These are phyloP conservation scores for Camellia japonica DNA, from an alignment of 148 eudicot genomes.

Conservation along the genomic window DNA sequence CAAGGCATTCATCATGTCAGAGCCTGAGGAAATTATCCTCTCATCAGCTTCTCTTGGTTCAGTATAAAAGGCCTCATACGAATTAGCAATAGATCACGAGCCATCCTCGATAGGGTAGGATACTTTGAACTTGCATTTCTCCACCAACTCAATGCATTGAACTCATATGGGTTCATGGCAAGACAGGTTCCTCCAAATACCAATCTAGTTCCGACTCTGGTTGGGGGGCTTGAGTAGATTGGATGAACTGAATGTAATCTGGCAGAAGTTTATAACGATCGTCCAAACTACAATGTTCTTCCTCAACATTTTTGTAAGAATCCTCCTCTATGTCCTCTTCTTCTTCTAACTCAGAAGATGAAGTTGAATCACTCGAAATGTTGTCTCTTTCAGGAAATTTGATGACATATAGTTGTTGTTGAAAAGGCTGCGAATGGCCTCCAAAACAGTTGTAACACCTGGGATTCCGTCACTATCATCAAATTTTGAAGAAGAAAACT, in stretches of 20 bases:
- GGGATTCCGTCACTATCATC: neutral
- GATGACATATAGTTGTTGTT: neutral
- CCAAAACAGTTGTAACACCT: neutral
- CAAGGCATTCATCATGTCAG: neutral
- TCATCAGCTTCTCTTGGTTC: neutral
- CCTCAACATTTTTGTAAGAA: neutral
- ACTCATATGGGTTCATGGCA: neutral
- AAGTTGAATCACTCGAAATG: neutral
- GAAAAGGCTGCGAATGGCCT: neutral
- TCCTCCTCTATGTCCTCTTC: neutral
- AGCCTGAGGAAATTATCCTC: neutral
- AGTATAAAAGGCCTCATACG: neutral
- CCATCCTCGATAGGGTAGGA: slow-evolving; percentile 5
- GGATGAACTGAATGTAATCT: neutral
- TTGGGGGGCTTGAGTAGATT: neutral
- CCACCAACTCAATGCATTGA: no score
- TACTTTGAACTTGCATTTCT: no score
- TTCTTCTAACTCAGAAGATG: neutral
- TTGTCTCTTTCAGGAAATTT: neutral
- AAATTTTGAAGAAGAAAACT: neutral
- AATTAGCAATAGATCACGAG: slow-evolving; percentile 10
- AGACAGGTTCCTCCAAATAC: slow-evolving; percentile 16
- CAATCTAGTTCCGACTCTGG: slow-evolving; percentile 4
- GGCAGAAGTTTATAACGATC: neutral
- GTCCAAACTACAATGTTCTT: neutral